Base-by-base conservation (phyloP, 495 filamentous ascomycete species). In the Aspergillus carlsbadensis region DNA sequence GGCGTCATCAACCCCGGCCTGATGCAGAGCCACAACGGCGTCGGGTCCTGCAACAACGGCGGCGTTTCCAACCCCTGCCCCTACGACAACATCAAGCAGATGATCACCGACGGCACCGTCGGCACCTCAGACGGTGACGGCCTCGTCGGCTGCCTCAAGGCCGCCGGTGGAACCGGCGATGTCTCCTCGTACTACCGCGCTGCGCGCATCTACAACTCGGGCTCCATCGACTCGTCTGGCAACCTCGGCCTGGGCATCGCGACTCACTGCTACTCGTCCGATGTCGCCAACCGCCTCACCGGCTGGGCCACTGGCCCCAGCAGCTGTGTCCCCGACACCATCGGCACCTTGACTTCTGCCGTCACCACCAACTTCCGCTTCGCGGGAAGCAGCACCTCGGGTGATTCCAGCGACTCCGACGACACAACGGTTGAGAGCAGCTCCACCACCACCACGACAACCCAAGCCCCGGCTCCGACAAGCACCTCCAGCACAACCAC, bases 151-250 rank as follows among this genome's bases (percentile, higher is more conserved):
- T 68, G 65, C 59, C 48, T 79, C 18, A 61, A 58, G 11, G 18
- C 66, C 44, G 62, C 66, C 14, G 70, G 66, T 10, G 56, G 41
- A 29, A 29, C 26, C 14, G 59, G 39, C 15, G 71, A 70, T 42
- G 73, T 58, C 5, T 53, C 67, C 11, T 63, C 64, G 20, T 81
- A 71, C 66, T 84, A 84, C 68, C 67, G 66, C 47, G 78, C 74
- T 5, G 78, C 80, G 5, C 71, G 81, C 40, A 71, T 75, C 46
- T 86, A 84, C 68, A 86, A 86, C 73, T 82, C 81, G 26, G 82
- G 83, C 54, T 75, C 71, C 13, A 47, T 84, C 34, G 74, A 57
- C 29, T 6, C 63, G 14, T 64, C 59, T 29, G 75, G 73, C 7
- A 79, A 84, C 63, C 65, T 84, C n/a, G 74, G 73, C 52, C 59